Base-by-base conservation (phyloP, 768 basidiomycete species). In the Lyophyllum atratum region DNA sequence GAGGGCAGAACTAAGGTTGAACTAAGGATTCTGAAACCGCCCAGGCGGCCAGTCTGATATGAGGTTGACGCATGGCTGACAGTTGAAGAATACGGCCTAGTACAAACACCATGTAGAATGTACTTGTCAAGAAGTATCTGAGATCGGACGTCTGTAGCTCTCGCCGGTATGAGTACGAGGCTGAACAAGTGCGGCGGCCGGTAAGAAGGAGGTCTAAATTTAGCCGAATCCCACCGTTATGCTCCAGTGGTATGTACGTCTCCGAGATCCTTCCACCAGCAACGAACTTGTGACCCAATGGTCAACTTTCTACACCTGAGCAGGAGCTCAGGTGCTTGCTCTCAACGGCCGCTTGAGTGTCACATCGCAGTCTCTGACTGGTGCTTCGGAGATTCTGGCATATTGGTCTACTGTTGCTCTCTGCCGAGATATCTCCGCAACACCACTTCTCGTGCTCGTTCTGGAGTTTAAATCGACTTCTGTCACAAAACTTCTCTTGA, bases 361-460 rank as follows among this genome's bases (percentile, higher is more conserved):
- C 22, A 25, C 24, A 22, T 19, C 31, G 2, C n/a, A 31, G 25
- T 11, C 48, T 31, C 10, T 31, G 15, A 19, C 22, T 12, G 9
- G 14, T 2, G 37, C 21, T 39, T 21, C 22, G 28, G 22, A 1
- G 14, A 4, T 42, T 15, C 8, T 29, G 42, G 12, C 42, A 19
- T 34, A 17, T 22, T 50, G 19, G 14, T 45, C 5, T 12, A 26
- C 6, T 3, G 44, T 34, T 47, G 15, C n/a, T 24, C 15, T 15
- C 1, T 21, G 17, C 58, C 58, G 54, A 59, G 4, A 34, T 55
- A 55, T 47, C 22, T 47, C 58, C 58, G 28, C 31, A 17, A 26
- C 28, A 29, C 52, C 37, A 37, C n/a, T 45, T 25, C 6, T n/a
- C 9, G 28, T 2, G 39, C 28, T 37, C 31, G 34, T 10, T 47